Percentiles rank a stretch among this genome's conserved stretches.
These are phyloP conservation scores for Taphrina wiesneri DNA, from an alignment of 1,139 yeast genomes.

Conservation along the genomic window DNA sequence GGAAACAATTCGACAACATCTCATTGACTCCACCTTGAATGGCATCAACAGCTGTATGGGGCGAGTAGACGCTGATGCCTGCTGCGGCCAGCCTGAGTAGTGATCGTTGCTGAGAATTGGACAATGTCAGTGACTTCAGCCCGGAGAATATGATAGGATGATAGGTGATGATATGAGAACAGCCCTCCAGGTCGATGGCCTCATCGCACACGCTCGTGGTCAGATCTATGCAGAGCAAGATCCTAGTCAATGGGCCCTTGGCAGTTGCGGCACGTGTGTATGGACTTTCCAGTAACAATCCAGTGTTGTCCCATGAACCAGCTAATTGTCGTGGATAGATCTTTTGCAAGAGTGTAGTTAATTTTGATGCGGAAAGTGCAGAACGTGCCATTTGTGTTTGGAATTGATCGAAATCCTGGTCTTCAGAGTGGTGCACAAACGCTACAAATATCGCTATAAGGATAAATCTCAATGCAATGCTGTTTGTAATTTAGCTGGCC, in stretches of 20 bases:
- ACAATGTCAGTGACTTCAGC: conserved; percentile 66
- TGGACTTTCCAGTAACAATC: conserved; percentile 71
- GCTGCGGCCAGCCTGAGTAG: conserved; percentile 69
- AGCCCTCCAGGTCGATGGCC: conserved; percentile 56
- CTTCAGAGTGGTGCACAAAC: no score
- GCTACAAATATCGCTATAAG: no score
- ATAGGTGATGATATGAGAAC: conserved; percentile 67
- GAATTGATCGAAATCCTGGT: no score
- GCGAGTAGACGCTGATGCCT: conserved; percentile 84
- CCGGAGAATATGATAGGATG: conserved; percentile 92
- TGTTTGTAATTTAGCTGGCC: no score
- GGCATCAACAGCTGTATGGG: conserved; percentile 96
- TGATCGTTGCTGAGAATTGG: conserved; percentile 78
- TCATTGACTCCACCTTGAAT: conserved; percentile 91
- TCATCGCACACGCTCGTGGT: conserved; percentile 84
- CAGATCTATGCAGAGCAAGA: conserved; percentile 78
- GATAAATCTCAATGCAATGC: no score
- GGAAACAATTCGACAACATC: conserved; percentile 57
- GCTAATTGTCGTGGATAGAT: conserved; percentile 74
- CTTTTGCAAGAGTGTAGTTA: conserved; percentile 52
- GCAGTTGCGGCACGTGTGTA: conserved; percentile 37
- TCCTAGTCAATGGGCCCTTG: conserved; percentile 45
- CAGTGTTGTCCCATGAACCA: conserved; percentile 95
- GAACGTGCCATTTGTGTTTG: neutral
- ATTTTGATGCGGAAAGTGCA: conserved; percentile 1